Base-by-base conservation (phyloP, 345 rosid genomes). In the Zanthoxylum bungeanum region DNA sequence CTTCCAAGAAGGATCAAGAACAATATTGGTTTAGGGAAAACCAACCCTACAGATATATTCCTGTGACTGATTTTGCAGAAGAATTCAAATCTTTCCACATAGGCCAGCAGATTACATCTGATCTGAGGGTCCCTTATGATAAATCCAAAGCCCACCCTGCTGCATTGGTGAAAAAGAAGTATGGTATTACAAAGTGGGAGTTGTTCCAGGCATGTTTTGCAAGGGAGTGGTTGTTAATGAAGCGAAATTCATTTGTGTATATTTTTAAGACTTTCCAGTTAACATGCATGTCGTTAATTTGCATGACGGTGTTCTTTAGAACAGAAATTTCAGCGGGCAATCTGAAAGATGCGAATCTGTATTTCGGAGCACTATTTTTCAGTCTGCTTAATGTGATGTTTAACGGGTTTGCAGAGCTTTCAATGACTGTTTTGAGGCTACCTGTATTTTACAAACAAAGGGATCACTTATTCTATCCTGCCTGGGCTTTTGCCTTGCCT, bases 381-480 rank as follows among this genome's bases (percentile, higher is more conserved):
- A 72, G 88, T 70, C 59, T 87, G 40, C 52, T 83, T 65, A 83
- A 81, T 71, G 75, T 87, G 9, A 89, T 89, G 95, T 87, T 87
- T 66, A 90, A 86, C 66, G 92, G 92, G 36, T 76, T 88, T 87
- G 84, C 86, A 16, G 96, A 90, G 51, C 77, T 85, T 40, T 71
- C 92, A 9, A 75, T 88, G 83, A 90, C 90, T 0, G 79, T 87
- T 65, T 69, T 77, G 50, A 80, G 86, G 73, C 92, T 90, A 7
- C 92, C 96, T 4, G 88, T 86, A 50, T 90, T 90, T 78, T 87
- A 68, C 73, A 87, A 90, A 79, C 95, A 90, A 70, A 86, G 95
- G 19, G 91, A 90, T 72, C 79, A 82, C 72, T 77, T 82, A 44
- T 90, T 90, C 80, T 90, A 70, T 73, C 96, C 96, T 37, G 60